Evolutionary conservation across 208 protist species (phyloP), one percentile per base, ranked within the genome.

Genomic region (Crithidia acanthocephali): DNA sequence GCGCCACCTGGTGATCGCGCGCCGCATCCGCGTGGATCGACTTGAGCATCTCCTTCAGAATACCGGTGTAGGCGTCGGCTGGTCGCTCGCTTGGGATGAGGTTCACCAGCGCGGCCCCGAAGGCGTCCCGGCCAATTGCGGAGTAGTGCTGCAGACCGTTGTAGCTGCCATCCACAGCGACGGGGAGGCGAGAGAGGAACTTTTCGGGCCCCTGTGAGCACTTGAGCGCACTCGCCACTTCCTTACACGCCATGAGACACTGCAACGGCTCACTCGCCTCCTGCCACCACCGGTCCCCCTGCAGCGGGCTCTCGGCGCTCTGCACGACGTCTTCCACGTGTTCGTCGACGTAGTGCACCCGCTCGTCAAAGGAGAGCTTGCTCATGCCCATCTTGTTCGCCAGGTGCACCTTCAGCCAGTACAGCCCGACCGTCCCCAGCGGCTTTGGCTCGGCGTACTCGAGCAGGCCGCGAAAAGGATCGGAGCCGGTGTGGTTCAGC

Each of bases 81-180:
- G 98, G 98, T 20, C 86, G 70, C 23, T 97, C 92, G 48, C 83
- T 92, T 0, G 96, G 97, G 1, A 98, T 62, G 1, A 99, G 76
- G 79, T 99, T 99, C 11, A 99, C 98, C 32, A 98, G 85, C n/a
- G 66, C 15, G 5, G 92, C 98, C 40, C 98, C 98, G 22, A 94
- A 80, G 9, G 91, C 85, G 71, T 99, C 99, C n/a, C 98, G 95
- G 13, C 98, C 98, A 64, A 99, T 95, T 10, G 99, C 98, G 32
- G 98, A 98, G 91, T 99, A 99, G 87, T 99, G 98, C 86, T 99
- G 98, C 59, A 99, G 81, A 33, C 98, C 98, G 76, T 99, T 99
- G 74, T 98, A 99, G 40, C 92, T 96, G 22, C 98, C 98, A 81
- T 99, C 98, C 53, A 98, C 97, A 33, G 99, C 98, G 62, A 99